Evolutionary conservation across 2,329 filamentous ascomycete species (phyloP).

Genomic region (Dothidotthia symphoricarpi): DNA sequence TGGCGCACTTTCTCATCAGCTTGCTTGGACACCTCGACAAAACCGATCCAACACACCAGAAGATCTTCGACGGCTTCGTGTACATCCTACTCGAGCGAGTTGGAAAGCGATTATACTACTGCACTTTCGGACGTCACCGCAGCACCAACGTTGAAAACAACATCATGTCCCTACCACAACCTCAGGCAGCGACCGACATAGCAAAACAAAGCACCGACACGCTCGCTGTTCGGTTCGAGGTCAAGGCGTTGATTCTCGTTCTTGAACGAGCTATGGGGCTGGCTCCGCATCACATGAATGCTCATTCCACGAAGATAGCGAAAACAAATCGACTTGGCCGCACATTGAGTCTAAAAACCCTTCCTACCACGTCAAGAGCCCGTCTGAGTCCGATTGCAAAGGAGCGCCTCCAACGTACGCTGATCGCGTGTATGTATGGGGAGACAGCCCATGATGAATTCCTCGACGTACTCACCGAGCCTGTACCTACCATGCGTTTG

Average conservation of each 20-base stretch:
- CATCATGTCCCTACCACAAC: slow-evolving; percentile 17
- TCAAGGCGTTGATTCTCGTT: slow-evolving; percentile 44
- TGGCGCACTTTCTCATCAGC: slow-evolving; percentile 39
- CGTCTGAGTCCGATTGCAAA: slow-evolving; percentile 40
- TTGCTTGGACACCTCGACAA: slow-evolving; percentile 41
- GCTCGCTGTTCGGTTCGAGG: slow-evolving; percentile 33
- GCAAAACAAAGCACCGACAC: slow-evolving; percentile 21
- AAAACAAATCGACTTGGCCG: slow-evolving; percentile 13
- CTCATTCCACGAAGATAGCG: slow-evolving; percentile 9
- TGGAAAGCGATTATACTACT: slow-evolving; percentile 41
- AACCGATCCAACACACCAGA: slow-evolving; percentile 35
- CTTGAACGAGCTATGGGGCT: slow-evolving; percentile 43
- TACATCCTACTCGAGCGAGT: slow-evolving; percentile 44
- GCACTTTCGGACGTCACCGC: slow-evolving; percentile 40
- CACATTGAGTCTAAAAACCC: slow-evolving; percentile 24
- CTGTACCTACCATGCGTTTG: slow-evolving; percentile 21
- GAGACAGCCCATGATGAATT: slow-evolving; percentile 41
- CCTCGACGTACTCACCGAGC: slow-evolving; percentile 44
- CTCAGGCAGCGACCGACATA: slow-evolving; percentile 4
- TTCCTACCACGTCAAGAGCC: slow-evolving; percentile 27
- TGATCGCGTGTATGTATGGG: slow-evolving; percentile 48
- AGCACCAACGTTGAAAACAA: slow-evolving; percentile 25
- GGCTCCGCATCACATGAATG: slow-evolving; percentile 40
- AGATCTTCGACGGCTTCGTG: slow-evolving; percentile 47
- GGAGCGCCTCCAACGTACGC: slow-evolving; percentile 47